Evolutionary conservation across 2,329 filamentous ascomycete genomes (phyloP), one percentile per base, ranked within the genome.

Genomic region (Cladosporium velox): DNA sequence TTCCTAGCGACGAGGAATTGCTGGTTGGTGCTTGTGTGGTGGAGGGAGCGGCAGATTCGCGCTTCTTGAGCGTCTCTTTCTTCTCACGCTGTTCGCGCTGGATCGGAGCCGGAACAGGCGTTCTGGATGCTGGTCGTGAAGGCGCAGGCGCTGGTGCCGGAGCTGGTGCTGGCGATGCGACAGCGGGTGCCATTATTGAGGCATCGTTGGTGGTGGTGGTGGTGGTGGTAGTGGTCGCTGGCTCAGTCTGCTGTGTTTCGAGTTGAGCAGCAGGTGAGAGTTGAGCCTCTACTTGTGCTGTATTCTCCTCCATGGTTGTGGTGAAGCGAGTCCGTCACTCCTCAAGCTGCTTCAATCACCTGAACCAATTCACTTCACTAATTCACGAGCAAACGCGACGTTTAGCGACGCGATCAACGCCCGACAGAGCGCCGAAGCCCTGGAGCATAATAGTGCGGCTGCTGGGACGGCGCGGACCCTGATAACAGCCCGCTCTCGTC

Each of bases 61-160:
- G 79, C 74, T 84, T 84, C 78, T 85, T 85, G 35, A 84, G 73
- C 15, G 82, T 77, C 47, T 81, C 79, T 70, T 80, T 81, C 72
- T 81, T 84, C 69, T 85, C 83, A 34, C 83, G 77, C 73, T 83
- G 83, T 69, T 85, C 83, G 51, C 83, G 77, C 70, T 81, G 75
- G 32, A 76, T 70, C 6, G 81, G 75, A 7, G 79, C 76, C 35
- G 80, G 76, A 30, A 69, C 73, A n/a, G 74, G 75, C 5, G 75
- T 76, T 66, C 70, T 72, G n/a, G 73, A 74, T 34, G 69, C 68
- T 18, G 69, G 64, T 34, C 72, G 71, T 41, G 72, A 69, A 84
- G 4, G 91, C 11, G 21, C 47, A 24, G 59, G 59, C 18, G 59
- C 59, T 35, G 52, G 52, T 8, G 28, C 11, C 8, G 59, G 44